Evolutionary conservation across 2,329 filamentous ascomycete genomes (phyloP).

Genomic region (Teratosphaeria pseudoeucalypti): DNA sequence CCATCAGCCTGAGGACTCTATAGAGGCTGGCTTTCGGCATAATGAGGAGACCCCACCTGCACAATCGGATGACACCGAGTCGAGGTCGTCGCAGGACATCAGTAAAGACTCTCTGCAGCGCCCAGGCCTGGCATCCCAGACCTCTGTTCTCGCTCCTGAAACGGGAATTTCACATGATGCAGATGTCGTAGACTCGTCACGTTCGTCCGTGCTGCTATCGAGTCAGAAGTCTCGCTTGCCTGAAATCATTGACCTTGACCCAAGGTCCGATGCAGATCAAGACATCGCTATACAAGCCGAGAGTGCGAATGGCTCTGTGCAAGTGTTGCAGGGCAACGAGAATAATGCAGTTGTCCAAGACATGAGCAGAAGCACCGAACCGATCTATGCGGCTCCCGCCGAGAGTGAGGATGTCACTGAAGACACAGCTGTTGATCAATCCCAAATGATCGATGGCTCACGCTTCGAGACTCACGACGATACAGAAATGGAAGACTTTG

Average conservation of each 20-base stretch:
- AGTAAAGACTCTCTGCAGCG: not conserved
- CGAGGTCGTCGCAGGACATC: not conserved
- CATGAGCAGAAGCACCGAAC: not conserved
- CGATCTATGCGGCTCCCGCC: not conserved
- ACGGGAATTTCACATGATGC: not conserved
- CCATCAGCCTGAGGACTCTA: not conserved
- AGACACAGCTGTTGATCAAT: not conserved
- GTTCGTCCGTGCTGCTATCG: too few relatives aligned
- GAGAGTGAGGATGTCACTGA: not conserved
- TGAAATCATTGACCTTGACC: conserved; percentile 16
- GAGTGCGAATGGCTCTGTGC: not conserved
- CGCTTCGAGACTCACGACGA: not conserved
- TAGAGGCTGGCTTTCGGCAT: not conserved
- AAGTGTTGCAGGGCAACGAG: not conserved
- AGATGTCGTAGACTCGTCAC: not conserved
- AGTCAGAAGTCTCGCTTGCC: not conserved
- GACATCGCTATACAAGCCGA: not conserved
- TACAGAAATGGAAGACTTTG: not conserved
- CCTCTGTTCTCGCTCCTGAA: too few relatives aligned
- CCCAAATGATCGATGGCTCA: not conserved
- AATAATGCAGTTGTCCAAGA: not conserved
- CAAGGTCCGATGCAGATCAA: conserved; percentile 12
- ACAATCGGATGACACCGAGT: not conserved
- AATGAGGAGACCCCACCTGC: not conserved
- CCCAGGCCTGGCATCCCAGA: not conserved